A percentile compares a stretch with the other conserved stretches of the same genome.
Conservation (phyloP, 345 rosid species). For the Geranium brycei region DNA sequence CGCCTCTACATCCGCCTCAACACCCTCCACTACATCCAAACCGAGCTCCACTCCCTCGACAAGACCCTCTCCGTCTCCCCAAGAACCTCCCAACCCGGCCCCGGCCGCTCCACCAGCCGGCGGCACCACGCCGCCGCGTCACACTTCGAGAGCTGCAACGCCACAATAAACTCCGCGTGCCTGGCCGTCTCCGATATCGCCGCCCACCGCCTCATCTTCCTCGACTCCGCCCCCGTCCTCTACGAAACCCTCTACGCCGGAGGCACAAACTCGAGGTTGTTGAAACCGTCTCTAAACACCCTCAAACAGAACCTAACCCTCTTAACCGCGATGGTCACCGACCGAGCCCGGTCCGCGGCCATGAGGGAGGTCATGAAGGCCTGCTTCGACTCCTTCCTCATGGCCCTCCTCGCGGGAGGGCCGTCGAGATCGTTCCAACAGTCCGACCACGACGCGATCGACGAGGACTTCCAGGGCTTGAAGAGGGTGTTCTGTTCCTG, state of each 20-base stretch:
- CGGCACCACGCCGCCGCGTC: conserved; percentile 11
- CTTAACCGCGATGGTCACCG: conserved; percentile 27
- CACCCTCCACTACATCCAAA: conserved; percentile 58
- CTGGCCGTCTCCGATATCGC: conserved; percentile 39
- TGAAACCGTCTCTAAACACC: conserved; percentile 20
- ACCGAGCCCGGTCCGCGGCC: conserved; percentile 28
- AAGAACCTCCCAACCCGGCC: conserved; percentile 31
- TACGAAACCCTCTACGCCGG: conserved; percentile 30
- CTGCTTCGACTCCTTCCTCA: conserved; percentile 28
- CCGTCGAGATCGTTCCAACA: conserved; percentile 19
- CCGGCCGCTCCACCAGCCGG: conserved; percentile 20
- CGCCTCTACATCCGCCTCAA: conserved; percentile 80
- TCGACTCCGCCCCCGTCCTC: conserved; percentile 26
- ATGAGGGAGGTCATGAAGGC: conserved; percentile 34
- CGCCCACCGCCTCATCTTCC: conserved; percentile 35
- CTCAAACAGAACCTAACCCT: conserved; percentile 35
- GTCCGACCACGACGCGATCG: conserved; percentile 18
- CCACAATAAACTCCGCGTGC: conserved; percentile 30
- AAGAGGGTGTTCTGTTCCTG: conserved; percentile 24
- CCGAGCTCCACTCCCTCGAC: conserved; percentile 71
- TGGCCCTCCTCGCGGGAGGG: conserved; percentile 35
- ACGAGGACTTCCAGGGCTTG: conserved; percentile 26
- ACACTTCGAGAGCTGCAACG: conserved; percentile 24
- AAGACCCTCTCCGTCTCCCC: conserved; percentile 65
- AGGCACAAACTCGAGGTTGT: conserved; percentile 17